Evolutionary conservation across 352 stramenopile species (phyloP).

Genomic region (Pythium diclinum): DNA sequence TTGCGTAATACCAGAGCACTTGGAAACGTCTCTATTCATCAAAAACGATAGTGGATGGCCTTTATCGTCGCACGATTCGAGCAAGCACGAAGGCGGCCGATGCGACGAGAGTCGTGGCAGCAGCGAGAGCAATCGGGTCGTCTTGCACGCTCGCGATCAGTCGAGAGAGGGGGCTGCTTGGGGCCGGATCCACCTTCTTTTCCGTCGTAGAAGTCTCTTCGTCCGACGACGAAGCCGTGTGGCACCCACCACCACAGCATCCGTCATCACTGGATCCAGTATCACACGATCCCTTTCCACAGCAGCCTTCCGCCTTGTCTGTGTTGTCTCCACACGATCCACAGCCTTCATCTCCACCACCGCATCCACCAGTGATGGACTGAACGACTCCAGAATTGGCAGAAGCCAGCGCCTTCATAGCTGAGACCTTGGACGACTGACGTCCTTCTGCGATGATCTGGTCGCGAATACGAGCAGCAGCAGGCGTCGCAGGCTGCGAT

Average conservation of each 20-base stretch:
- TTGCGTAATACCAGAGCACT: background rate
- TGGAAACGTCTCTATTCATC: constrained; percentile 1
- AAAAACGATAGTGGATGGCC: background rate
- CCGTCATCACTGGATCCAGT: background rate
- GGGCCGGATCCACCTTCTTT: constrained; percentile 5
- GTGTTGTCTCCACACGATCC: constrained; percentile 19
- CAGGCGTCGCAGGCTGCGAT: constrained; percentile 48
- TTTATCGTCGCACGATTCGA: constrained; percentile 35
- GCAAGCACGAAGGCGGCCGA: constrained; percentile 48
- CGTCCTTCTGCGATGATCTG: constrained; percentile 44
- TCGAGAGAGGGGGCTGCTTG: constrained; percentile 11
- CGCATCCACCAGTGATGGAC: constrained; percentile 18
- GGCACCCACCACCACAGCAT: constrained; percentile 23
- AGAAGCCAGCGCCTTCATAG: background rate
- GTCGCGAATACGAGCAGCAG: constrained; percentile 47
- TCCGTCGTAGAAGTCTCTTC: background rate
- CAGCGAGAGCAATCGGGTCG: constrained; percentile 52
- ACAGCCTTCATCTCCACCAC: constrained; percentile 29
- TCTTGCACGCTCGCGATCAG: constrained; percentile 27
- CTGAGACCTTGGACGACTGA: constrained; percentile 28
- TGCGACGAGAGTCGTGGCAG: constrained; percentile 44
- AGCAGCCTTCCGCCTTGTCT: constrained; percentile 30
- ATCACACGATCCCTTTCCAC: constrained; percentile 20
- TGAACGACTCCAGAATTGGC: background rate
- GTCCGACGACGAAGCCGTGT: background rate